Evolutionary conservation across 78 protist species (phyloP).

Genomic region (Dictyostelium intermedium): DNA sequence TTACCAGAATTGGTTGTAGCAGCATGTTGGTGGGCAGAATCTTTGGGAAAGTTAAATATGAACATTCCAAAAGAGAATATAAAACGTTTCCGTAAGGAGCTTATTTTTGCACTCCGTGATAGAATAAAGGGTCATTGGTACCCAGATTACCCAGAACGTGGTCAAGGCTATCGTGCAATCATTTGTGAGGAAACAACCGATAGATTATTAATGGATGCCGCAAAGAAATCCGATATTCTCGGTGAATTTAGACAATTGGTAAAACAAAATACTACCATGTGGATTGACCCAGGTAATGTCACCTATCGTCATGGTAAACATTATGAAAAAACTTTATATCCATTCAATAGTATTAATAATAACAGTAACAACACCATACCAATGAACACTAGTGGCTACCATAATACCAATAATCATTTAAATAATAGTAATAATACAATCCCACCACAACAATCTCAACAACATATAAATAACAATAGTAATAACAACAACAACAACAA

Average conservation of each 20-base stretch:
- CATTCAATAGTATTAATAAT: background rate
- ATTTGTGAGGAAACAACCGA: conserved; percentile 68
- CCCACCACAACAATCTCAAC: background rate
- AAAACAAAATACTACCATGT: conserved; percentile 68
- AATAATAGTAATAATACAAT: background rate
- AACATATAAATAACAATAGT: background rate
- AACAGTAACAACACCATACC: background rate
- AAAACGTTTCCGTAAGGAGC: conserved; percentile 44
- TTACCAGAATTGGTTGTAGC: conserved; percentile 61
- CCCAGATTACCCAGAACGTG: conserved; percentile 62
- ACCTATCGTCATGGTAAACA: conserved; percentile 74
- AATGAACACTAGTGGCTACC: no score
- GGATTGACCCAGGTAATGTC: conserved; percentile 72
- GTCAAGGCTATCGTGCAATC: conserved; percentile 68
- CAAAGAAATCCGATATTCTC: conserved; percentile 48
- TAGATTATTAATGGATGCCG: conserved; percentile 56
- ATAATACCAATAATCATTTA: background rate
- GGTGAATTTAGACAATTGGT: conserved; percentile 61
- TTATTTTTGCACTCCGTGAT: conserved; percentile 38
- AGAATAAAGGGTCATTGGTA: conserved; percentile 70
- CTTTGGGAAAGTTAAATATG: conserved; percentile 26
- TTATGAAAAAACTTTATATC: conserved; percentile 66
- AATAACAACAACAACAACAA: no score
- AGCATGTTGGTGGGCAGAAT: conserved; percentile 79
- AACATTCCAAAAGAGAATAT: conserved; percentile 60